Conservation (phyloP, 108 stramenopile species). For the Skeletonema tropicum region DNA sequence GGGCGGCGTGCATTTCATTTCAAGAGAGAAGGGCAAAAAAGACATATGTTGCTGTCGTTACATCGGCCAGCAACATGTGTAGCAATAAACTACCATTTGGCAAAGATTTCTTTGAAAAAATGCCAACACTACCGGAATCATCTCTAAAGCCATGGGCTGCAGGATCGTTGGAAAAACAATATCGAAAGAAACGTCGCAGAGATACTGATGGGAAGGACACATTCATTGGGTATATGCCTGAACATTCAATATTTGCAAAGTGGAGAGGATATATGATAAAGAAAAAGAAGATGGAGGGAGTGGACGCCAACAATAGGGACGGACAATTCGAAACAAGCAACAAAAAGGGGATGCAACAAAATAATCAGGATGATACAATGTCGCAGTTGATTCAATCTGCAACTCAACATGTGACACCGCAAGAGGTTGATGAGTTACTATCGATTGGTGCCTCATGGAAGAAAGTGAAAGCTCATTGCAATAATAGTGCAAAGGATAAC, state of each 20-base stretch:
- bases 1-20: constrained; percentile 58
- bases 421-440: constrained; percentile 49
- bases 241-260: constrained; percentile 73
- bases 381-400: constrained; percentile 26
- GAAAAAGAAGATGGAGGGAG: constrained; percentile 16
- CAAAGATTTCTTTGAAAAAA: constrained; percentile 25
- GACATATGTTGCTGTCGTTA: constrained; percentile 76
- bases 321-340: constrained; percentile 3
- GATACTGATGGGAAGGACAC: constrained; percentile 53
- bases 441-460: constrained; percentile 44
- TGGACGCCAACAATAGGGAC: neutral
- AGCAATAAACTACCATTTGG: constrained; percentile 22
- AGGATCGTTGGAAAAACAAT: constrained; percentile 44
- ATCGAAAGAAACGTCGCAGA: constrained; percentile 55
- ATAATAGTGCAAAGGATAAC: constrained; percentile 1
- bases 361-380: constrained; percentile 3
- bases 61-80: constrained; percentile 13
- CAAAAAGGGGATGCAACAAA: neutral
- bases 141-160: constrained; percentile 34
- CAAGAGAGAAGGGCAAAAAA: constrained; percentile 66
- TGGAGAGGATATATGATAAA: constrained; percentile 52
- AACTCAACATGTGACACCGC: constrained; percentile 19
- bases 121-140: constrained; percentile 33
- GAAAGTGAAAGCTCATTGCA: constrained; percentile 24
- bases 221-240: constrained; percentile 72